Evolutionary conservation across 2,329 filamentous ascomycete genomes (phyloP), one percentile per base, ranked within the genome.

Genomic region (Magnaporthiopsis incrustans): DNA sequence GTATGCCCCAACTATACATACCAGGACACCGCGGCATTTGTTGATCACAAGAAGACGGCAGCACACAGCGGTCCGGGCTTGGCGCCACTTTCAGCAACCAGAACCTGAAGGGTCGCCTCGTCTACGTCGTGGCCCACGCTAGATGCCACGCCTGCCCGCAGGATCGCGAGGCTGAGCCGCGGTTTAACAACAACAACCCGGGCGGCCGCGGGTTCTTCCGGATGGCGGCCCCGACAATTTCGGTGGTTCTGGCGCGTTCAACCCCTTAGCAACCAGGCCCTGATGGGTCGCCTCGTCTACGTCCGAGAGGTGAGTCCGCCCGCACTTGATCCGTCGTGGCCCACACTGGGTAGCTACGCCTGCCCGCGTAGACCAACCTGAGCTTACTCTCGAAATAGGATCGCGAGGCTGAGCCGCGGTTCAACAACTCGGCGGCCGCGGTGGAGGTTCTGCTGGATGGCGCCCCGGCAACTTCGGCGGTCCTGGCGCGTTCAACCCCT

Each of bases 261-360:
- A n/a, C n/a, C n/a, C n/a, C n/a, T n/a, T n/a, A 97, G 93, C 86
- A 99, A 99, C 82, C 94, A 97, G 80, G 97, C 96, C 77, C 84
- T 99, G 67, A 98, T 98, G 94, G 95, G 95, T 66, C 89, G 95
- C 78, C 89, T 99, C 72, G 92, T 99, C 76, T 99, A 99, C 77
- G 95, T 99, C 77, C 90, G 95, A 79, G 95, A 99, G 85, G 93
- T 96, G 84, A 72, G 81, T 74, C 15, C 7, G 44, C 44, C 44
- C 8, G 44, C 44, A 11, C 44, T 18, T n/a, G 44, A 50, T 50
- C 7, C 44, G 14, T 50, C 22, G 10, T 50, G 44, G 44, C 44
- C 44, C 44, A 8, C 18, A 50, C 6, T 4, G 4, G n/a, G n/a
- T n/a, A n/a, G 44, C 44, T 18, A 50, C 18, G 44, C 18, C 44